phyloP scores from a whole-genome alignment of 129 eudicot genomes.

The Artemisia argyi region DNA sequence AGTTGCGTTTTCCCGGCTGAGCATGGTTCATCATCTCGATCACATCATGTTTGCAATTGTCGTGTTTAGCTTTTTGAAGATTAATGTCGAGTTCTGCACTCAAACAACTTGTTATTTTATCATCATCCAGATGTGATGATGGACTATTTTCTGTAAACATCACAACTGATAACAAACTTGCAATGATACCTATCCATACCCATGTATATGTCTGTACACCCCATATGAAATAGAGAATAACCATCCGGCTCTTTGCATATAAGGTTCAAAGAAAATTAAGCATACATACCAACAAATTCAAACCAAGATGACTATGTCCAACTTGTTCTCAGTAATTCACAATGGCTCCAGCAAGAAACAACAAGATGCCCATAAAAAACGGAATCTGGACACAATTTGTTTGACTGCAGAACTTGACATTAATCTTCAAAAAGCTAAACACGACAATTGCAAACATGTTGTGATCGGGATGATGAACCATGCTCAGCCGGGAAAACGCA shows the following conservation, averaged over 20 bases:
- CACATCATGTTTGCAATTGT: conserved; percentile 24
- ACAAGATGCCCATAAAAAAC: conserved; percentile 67
- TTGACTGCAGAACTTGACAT: too few relatives aligned
- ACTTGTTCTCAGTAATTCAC: conserved; percentile 47
- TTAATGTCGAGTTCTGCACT: conserved; percentile 18
- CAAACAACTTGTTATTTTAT: conserved; percentile 29
- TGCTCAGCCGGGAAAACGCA: too few relatives aligned
- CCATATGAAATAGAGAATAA: neutral
- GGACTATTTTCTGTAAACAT: conserved; percentile 59
- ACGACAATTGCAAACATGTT: too few relatives aligned
- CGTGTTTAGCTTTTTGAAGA: conserved; percentile 8
- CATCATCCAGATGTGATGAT: conserved; percentile 55
- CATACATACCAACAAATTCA: conserved; percentile 46
- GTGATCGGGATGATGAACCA: too few relatives aligned
- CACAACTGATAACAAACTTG: conserved; percentile 54
- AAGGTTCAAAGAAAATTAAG: neutral
- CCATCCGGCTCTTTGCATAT: neutral
- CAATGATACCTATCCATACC: conserved; percentile 64
- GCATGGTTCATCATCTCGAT: too few relatives aligned
- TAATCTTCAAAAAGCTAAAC: too few relatives aligned
- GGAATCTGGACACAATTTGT: conserved; percentile 70
- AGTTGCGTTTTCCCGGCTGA: too few relatives aligned
- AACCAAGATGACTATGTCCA: conserved; percentile 52
- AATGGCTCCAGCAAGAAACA: conserved; percentile 62
- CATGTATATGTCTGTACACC: conserved; percentile 54